phyloP scores from a whole-genome alignment of 2,329 filamentous ascomycete genomes.

The Nemania diffusa region DNA sequence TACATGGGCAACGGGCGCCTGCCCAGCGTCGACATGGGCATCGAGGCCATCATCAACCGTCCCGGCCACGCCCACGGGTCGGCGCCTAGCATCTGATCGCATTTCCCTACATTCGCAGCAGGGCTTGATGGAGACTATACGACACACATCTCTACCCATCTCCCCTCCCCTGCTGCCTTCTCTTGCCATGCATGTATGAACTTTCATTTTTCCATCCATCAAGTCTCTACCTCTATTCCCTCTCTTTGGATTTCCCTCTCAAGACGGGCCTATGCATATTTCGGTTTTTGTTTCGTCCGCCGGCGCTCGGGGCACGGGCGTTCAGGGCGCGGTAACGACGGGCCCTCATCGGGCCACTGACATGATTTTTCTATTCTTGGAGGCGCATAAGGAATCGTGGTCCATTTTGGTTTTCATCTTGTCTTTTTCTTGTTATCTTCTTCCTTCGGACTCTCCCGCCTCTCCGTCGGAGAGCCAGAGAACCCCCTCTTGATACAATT shows the following conservation, averaged over 20 bases:
- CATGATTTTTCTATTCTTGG: background rate
- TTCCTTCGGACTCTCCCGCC: background rate
- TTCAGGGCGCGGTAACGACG: conserved; percentile 4
- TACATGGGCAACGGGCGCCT: conserved; percentile 61
- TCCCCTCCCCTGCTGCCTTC: background rate
- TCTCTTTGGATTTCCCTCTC: conserved; percentile 12
- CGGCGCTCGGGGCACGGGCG: conserved; percentile 22
- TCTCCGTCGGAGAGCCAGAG: background rate
- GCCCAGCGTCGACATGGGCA: conserved; percentile 69
- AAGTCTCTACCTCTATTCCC: background rate
- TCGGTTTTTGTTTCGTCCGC: conserved; percentile 1
- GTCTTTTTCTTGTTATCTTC: background rate
- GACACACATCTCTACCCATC: conserved; percentile 1
- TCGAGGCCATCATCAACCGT: conserved; percentile 68
- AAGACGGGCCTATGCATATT: conserved; percentile 21
- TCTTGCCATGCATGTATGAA: conserved; percentile 18
- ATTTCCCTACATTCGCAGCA: no score
- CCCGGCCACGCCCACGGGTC: conserved; percentile 44
- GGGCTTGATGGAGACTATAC: background rate
- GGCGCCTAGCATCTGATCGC: conserved; percentile 33
- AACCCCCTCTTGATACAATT: conserved; percentile 25
- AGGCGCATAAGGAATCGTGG: conserved; percentile 11
- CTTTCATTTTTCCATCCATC: conserved; percentile 10
- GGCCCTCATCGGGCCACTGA: background rate
- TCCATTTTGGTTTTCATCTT: background rate